Evolutionary conservation across 2,329 filamentous ascomycete genomes (phyloP), one percentile per base, ranked within the genome.

Genomic region (Sclerotinia trifoliorum): DNA sequence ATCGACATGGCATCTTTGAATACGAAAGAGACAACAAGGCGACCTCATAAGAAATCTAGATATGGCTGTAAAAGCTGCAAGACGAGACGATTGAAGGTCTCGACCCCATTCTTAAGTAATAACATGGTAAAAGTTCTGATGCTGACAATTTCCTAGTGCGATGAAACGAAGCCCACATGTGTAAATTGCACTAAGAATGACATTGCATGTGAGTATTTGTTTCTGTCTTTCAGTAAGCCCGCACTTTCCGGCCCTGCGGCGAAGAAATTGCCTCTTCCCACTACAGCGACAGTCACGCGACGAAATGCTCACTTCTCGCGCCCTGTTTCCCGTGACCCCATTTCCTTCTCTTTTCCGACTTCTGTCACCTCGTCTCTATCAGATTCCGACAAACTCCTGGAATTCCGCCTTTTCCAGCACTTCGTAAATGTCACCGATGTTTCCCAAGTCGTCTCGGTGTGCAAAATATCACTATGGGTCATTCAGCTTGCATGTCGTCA

Each of bases 61-160:
- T 66, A 66, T 11, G 55, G 55, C 17, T 66, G 65, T n/a, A 60
- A 61, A 58, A 52, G 57, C 46, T 66, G 55, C 32, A 66, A 66
- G 21, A n/a, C 46, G 51, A 48, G n/a, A 60, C 46, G 65, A 44
- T n/a, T 26, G 5, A 66, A 61, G 35, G 55, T 61, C 35, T 21
- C 44, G 7, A 48, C 24, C 19, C 51, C 51, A 42, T 51, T 44
- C 13, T 55, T 39, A 17, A 10, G 13, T 2, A 13, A 26, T 26
- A 15, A 21, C 5, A 46, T 21, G 46, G 24, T 8, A 42, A 17
- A n/a, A 29, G 1, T 5, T 21, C 1, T 15, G 7, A 46, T 56
- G 19, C 29, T 61, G 24, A 58, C 15, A 21, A 5, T 15, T 2
- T 29, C 5, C 19, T n/a, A 67, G 56, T 67, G 65, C 21, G 65